Base-by-base conservation (phyloP, 2,329 filamentous ascomycete genomes). In the Ophiosphaerella korrae region DNA sequence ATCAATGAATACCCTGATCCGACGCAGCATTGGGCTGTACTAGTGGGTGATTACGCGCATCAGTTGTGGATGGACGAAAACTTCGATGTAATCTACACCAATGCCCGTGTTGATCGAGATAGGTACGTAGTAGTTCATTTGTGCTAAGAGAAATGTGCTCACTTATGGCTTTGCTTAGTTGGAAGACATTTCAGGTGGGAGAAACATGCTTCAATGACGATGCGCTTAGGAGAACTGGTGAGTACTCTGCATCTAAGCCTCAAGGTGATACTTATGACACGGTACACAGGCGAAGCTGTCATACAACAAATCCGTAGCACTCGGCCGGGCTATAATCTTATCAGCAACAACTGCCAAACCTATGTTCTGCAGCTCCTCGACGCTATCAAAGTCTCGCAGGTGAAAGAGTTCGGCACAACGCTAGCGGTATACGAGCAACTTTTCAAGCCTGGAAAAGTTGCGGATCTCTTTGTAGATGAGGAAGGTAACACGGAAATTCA, bases 11-110 rank as follows among this genome's bases (percentile, higher is more conserved):
- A 81, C 53, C 82, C 82, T 0, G 82, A 85, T 60, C 82, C 82
- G 3, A 84, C 81, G 3, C 82, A 85, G 68, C 82, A 85, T 60
- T 85, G 82, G 82, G 82, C 81, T 2, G 79, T 84, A 1, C 71
- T 85, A 0, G 80, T 84, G 1, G 82, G 81, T 2, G 80, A 79
- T 11, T 85, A 75, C 60, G 77, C 76, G 1, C 82, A 84, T 62
- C 75, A 84, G 63, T 68, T 85, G n/a, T 85, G 82, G 82, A 84
- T 84, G 82, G 79, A 84, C 36, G 82, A 84, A 62, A 71, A 79
- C 9, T 77, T 84, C 9, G 73, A 84, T 57, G 76, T 84, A 21
- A 84, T 84, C 41, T 84, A 84, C 59, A 82, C 78, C 42, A 84
- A 84, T 39, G 53, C 53, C 7, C 41, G 41, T n/a, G 18, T 52